Evolutionary conservation across 345 rosid species (phyloP).

Genomic region (Melastoma malabathricum): DNA sequence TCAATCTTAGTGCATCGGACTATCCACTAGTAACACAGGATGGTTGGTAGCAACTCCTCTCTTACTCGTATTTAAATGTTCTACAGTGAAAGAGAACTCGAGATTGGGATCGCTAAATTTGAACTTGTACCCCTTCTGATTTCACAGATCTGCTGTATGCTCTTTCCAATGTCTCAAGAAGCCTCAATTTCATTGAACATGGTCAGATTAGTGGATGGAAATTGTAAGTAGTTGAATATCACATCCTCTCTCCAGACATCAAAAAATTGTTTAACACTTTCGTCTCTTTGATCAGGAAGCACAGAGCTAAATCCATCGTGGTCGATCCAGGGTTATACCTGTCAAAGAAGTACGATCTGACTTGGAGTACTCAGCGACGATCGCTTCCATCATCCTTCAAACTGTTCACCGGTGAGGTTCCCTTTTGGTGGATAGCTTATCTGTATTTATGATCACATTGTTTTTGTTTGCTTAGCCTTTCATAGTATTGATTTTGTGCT

Average conservation of each 20-base stretch:
- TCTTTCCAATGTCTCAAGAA: constrained; percentile 65
- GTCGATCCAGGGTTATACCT: constrained; percentile 92
- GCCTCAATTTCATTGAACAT: constrained; percentile 73
- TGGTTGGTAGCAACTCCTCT: constrained; percentile 37
- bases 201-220: constrained; percentile 78
- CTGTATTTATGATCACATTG: too few species aligned
- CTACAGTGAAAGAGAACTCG: too few species aligned
- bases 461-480: too few species aligned
- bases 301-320: constrained; percentile 74
- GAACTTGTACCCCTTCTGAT: neutral
- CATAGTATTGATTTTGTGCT: too few species aligned
- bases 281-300: constrained; percentile 35
- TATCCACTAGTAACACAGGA: constrained; percentile 92
- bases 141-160: constrained; percentile 64
- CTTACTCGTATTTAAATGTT: too few species aligned
- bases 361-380: constrained; percentile 81
- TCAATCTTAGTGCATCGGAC: constrained; percentile 87
- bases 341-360: constrained; percentile 75
- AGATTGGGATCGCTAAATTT: too few species aligned
- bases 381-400: constrained; percentile 81
- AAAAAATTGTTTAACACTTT: neutral
- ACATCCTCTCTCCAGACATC: neutral
- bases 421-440: too few species aligned
- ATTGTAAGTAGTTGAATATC: constrained; percentile 39
- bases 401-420: constrained; percentile 60